These are phyloP conservation scores for Fusarium cyanostomum DNA, from an alignment of 2,329 filamentous ascomycete species.

Conservation along the genomic window DNA sequence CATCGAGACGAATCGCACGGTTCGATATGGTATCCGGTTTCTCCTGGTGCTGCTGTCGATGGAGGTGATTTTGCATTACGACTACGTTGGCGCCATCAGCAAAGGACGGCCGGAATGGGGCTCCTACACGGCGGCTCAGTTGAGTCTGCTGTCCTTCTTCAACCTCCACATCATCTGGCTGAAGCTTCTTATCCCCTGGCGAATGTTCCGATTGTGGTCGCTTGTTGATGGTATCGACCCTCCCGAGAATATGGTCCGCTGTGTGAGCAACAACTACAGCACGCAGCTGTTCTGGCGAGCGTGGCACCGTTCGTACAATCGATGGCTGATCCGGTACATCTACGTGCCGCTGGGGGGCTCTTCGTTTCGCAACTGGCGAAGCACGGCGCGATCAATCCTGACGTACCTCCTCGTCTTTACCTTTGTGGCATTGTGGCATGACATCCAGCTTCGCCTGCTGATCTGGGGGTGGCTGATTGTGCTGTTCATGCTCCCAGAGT, in stretches of 20 bases:
- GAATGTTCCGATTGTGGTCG: conserved; percentile 98
- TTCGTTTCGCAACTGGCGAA: conserved; percentile 56
- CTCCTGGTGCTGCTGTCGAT: conserved; percentile 82
- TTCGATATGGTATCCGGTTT: conserved; percentile 86
- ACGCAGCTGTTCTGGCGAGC: conserved; percentile 92
- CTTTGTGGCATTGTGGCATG: conserved; percentile 98
- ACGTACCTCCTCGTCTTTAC: conserved; percentile 92
- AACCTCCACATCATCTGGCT: conserved; percentile 98
- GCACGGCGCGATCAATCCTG: conserved; percentile 66
- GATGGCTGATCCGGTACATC: conserved; percentile 93
- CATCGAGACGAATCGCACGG: conserved; percentile 74
- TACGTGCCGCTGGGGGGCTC: conserved; percentile 89
- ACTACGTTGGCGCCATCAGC: conserved; percentile 93
- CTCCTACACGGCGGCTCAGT: conserved; percentile 84
- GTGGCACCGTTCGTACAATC: conserved; percentile 96
- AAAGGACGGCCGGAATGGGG: conserved; percentile 83
- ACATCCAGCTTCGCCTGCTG: conserved; percentile 88
- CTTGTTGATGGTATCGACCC: conserved; percentile 91
- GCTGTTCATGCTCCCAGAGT: conserved; percentile 91
- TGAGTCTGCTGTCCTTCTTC: conserved; percentile 92
- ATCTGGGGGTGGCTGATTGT: conserved; percentile 98
- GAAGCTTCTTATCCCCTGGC: conserved; percentile 95
- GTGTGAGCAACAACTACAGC: conserved; percentile 94
- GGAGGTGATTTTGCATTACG: conserved; percentile 90
- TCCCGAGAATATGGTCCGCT: conserved; percentile 98